Base-by-base conservation (phyloP, 2,329 filamentous ascomycete species). In the Ceratocystis colombiana region DNA sequence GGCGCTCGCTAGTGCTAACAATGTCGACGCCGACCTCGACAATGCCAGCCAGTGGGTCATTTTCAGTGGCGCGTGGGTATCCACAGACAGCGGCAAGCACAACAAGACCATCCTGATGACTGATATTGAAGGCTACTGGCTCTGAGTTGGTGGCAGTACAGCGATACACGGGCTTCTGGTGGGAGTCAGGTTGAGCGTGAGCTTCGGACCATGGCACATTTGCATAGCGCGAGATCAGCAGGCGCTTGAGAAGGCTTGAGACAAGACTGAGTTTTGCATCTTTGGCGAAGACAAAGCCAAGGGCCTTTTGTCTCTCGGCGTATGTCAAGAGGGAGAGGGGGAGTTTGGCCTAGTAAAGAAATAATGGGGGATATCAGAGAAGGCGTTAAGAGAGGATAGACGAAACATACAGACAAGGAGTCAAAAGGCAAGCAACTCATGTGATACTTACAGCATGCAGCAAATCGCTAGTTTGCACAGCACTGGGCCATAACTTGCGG, bases 21-120 rank as follows among this genome's bases (percentile, higher is more conserved):
- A 93, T 79, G 73, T 93, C 89, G 2, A 88, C 82, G 59, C 89
- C 89, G 0, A 90, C 79, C 59, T 87, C 76, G 1, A 73, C 66
- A 2, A 70, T 1, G 22, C 75, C 71, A 28, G 55, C 55, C 15
- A 8, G 55, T n/a, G 55, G 55, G 15, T 59, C 55, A 28, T 37
- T 28, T 64, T 72, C n/a, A 62, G 55, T 44, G 53, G 41, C 25
- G 53, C 44, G 20, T 8, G 64, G 12, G 71, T 75, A 74, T 22
- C 72, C 72, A 53, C 74, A 72, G 2, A 79, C 76, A 15, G 86
- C 86, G 12, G 88, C 79, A 37, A 92, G 77, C 1, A 83, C 82
- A 0, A 91, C 88, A 17, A 93, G 77, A 1, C 89, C 88, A 7
- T 86, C 86, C 77, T 93, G 89, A 74, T 93, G 89, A 59, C 84